Conservation (phyloP, 2,329 filamentous ascomycete species). For the Penicillium freii region DNA sequence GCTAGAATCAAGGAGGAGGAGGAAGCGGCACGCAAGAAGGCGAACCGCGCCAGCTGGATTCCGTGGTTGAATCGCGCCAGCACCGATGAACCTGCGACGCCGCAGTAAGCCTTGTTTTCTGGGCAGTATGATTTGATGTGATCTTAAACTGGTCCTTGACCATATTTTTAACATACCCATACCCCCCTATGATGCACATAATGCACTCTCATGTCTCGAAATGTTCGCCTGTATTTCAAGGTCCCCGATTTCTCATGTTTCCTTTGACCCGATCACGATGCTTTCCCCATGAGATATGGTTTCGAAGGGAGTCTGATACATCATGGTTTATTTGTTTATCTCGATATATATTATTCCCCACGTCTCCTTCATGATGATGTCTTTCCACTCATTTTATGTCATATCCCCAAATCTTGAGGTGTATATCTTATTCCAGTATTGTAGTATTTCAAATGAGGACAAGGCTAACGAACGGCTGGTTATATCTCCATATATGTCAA, state of each 20-base stretch:
- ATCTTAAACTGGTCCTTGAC: slow-evolving; percentile 19
- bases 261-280: slow-evolving; percentile 11
- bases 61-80: slow-evolving; percentile 45
- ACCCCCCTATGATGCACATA: slow-evolving; percentile 25
- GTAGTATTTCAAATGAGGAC: not conserved
- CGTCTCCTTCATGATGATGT: slow-evolving; percentile 4
- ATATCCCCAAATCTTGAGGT: not conserved
- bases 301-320: slow-evolving; percentile 3
- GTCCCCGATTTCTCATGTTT: slow-evolving; percentile 13
- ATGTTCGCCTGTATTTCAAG: slow-evolving; percentile 11
- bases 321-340: not conserved
- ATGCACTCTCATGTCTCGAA: slow-evolving; percentile 21
- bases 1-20: slow-evolving; percentile 44
- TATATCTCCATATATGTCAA: not conserved
- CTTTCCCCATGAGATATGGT: not conserved
- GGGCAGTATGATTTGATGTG: slow-evolving; percentile 23
- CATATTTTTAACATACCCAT: slow-evolving; percentile 23
- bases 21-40: slow-evolving; percentile 43
- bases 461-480: not conserved
- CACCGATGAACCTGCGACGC: slow-evolving; percentile 26
- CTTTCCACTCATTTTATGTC: not conserved
- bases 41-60: slow-evolving; percentile 49
- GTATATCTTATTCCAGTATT: not conserved
- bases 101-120: slow-evolving; percentile 8
- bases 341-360: slow-evolving; percentile 12